Percentiles rank a stretch among this genome's conserved stretches.
Conservation (phyloP, 805 yeast species). For the Metschnikowia similis region DNA sequence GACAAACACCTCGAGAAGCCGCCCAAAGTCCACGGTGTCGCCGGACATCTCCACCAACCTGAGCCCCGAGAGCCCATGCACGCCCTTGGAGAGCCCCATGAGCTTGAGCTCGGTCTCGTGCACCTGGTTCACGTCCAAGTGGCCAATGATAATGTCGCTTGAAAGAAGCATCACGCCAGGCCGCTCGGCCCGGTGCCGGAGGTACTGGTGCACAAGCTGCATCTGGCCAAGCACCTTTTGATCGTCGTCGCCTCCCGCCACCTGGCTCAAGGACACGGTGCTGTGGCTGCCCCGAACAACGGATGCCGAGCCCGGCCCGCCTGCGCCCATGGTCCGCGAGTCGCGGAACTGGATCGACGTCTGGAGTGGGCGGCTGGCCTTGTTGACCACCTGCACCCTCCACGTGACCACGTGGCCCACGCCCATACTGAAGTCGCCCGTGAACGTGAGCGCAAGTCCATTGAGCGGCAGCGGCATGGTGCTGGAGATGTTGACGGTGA, state of each 20-base stretch:
- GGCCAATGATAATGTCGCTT: constrained; percentile 63
- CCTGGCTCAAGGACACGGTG: neutral
- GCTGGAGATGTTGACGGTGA: constrained; percentile 35
- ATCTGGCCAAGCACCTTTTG: constrained; percentile 14
- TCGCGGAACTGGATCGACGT: constrained; percentile 41
- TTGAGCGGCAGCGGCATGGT: constrained; percentile 29
- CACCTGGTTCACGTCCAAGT: constrained; percentile 55
- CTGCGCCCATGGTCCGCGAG: neutral
- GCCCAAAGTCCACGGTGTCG: constrained; percentile 67
- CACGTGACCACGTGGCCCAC: constrained; percentile 60
- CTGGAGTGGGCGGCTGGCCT: constrained; percentile 46
- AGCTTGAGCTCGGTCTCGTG: constrained; percentile 60
- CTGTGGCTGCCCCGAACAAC: neutral
- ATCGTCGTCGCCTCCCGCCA: constrained; percentile 2
- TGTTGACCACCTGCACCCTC: constrained; percentile 64
- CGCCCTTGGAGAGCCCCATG: constrained; percentile 61
- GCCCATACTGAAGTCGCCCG: constrained; percentile 57
- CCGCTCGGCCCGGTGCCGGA: constrained; percentile 35
- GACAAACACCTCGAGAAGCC: constrained; percentile 65
- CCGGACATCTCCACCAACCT: constrained; percentile 64
- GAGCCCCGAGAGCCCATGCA: constrained; percentile 61
- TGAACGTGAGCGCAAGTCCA: constrained; percentile 34
- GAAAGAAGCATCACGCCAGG: constrained; percentile 60
- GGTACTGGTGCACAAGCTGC: constrained; percentile 31
- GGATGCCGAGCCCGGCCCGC: neutral